Evolutionary conservation across 2,329 filamentous ascomycete species (phyloP).

Genomic region (Hymenoscyphus albidus): DNA sequence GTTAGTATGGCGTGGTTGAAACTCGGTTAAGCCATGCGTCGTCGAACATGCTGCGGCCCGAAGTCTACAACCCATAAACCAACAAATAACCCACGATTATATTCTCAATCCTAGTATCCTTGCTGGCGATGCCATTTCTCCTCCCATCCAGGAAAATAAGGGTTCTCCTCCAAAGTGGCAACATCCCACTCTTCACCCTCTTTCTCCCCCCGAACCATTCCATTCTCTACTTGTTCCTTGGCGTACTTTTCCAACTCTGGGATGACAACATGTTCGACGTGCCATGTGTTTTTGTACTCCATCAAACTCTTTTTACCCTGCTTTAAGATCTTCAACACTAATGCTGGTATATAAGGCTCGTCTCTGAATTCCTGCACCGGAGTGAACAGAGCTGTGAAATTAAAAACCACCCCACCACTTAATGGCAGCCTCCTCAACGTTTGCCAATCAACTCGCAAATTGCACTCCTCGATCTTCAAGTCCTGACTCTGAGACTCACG

Average conservation of each 20-base stretch:
- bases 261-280: conserved; percentile 69
- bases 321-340: conserved; percentile 64
- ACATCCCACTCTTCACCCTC: conserved; percentile 45
- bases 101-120: conserved; percentile 42
- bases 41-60: background rate
- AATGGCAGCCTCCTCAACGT: conserved; percentile 75
- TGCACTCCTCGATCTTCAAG: conserved; percentile 55
- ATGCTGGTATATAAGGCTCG: conserved; percentile 68
- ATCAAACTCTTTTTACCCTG: conserved; percentile 68
- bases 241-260: conserved; percentile 62
- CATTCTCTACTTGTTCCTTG: conserved; percentile 60
- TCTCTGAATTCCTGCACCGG: conserved; percentile 64
- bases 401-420: conserved; percentile 73
- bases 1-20: background rate
- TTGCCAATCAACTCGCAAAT: conserved; percentile 83
- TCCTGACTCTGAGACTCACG: conserved; percentile 54
- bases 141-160: conserved; percentile 74
- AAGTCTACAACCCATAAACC: background rate
- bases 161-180: conserved; percentile 67
- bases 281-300: conserved; percentile 80
- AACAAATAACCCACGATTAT: background rate
- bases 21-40: background rate
- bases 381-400: conserved; percentile 85
- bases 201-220: conserved; percentile 46
- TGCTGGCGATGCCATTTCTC: conserved; percentile 67